A percentile compares a stretch with the other conserved stretches of the same genome.
These are phyloP conservation scores for Orbilia javanica DNA, from an alignment of 2,329 filamentous ascomycete genomes.

Conservation along the genomic window DNA sequence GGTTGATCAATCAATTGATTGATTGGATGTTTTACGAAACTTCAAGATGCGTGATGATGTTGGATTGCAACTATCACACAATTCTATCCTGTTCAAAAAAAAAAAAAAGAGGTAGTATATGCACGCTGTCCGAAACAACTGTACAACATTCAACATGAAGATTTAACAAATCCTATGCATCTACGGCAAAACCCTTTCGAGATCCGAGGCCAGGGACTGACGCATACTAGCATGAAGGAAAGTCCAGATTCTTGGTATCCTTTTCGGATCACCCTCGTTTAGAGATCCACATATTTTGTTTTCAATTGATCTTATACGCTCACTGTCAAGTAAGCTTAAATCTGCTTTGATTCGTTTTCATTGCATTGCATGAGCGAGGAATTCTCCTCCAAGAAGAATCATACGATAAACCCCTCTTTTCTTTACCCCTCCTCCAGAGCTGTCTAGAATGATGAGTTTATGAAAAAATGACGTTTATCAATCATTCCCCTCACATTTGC, in stretches of 20 bases:
- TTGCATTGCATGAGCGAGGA: constrained; percentile 29
- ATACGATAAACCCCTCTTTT: constrained; percentile 32
- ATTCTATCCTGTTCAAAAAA: not conserved
- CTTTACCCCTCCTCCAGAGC: constrained; percentile 5
- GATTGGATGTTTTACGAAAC: constrained; percentile 30
- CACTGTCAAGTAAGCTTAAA: constrained; percentile 21
- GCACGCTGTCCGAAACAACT: constrained; percentile 24
- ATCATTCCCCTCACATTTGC: constrained; percentile 25
- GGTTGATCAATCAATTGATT: constrained; percentile 8
- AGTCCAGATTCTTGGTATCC: constrained; percentile 25
- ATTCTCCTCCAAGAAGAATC: not conserved
- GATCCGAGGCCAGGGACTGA: constrained; percentile 26
- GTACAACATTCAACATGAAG: constrained; percentile 25
- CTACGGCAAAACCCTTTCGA: constrained; percentile 15
- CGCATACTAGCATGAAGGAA: constrained; percentile 8
- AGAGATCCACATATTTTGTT: constrained; percentile 16
- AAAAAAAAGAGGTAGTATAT: not conserved
- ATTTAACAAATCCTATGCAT: constrained; percentile 23
- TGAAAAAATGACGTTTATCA: constrained; percentile 1
- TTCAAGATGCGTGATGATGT: constrained; percentile 52
- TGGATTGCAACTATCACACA: not conserved
- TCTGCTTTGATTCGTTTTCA: constrained; percentile 26
- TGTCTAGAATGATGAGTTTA: constrained; percentile 12
- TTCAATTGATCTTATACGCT: constrained; percentile 20
- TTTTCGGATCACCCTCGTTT: constrained; percentile 3